Evolutionary conservation across 106 monocot genomes (phyloP), one percentile per base, ranked within the genome.

Genomic region (Apostasia shenzhenica): DNA sequence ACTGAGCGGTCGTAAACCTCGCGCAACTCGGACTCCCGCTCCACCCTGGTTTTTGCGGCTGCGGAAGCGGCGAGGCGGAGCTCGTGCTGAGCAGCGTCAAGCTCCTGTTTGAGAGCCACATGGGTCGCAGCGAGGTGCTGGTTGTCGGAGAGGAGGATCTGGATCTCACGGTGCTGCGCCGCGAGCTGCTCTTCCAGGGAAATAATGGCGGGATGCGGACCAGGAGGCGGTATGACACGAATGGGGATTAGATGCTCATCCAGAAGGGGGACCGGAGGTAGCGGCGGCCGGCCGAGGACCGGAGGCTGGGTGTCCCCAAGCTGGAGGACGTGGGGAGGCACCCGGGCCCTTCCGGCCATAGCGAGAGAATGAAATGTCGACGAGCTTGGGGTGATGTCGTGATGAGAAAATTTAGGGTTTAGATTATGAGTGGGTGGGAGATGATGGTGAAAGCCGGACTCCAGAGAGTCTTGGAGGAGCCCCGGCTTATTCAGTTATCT

Each of bases 51-150:
- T 54, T 41, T 66, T 2, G 81, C 68, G 6, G 81, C 83, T 2
- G 77, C 59, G 13, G 72, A 58, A 49, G 83, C 59, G 61, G 73
- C 64, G 50, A 75, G 40, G 48, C 74, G 81, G 69, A 86, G 72
- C 66, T 93, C 79, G 76, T 81, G 79, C 68, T 61, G 63, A 10
- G 86, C 67, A 11, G 74, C 64, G 54, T 69, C 53, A 48, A 93
- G 61, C 67, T 93, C 88, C 72, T 89, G 88, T 26, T 77, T 82
- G 47, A 93, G 81, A 5, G 88, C 88, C 8, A 89, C 86, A 79
- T 93, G 92, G 40, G 83, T 79, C 38, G 86, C 85, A 49, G 88
- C 92, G 41, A 93, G 83, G 57, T 79, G 81, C 80, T 93, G 88
- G 77, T 93, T 93, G 79, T 93, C 92, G 72, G 63, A 5, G 61